These are phyloP conservation scores for Beauveria varroae DNA, from an alignment of 2,329 filamentous ascomycete species.

Conservation along the genomic window DNA sequence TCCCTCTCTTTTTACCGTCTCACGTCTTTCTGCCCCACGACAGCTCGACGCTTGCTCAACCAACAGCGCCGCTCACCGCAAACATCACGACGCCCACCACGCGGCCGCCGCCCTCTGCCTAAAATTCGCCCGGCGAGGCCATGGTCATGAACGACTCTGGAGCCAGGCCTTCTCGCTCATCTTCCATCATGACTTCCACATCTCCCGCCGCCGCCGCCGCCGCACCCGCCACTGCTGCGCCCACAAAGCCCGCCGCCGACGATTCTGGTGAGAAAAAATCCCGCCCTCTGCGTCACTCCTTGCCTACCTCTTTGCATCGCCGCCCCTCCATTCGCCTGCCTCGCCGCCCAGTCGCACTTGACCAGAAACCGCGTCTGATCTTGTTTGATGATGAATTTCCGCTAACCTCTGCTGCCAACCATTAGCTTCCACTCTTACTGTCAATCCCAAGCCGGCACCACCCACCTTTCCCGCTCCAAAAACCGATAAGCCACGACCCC, in stretches of 20 bases:
- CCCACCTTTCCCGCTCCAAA: constrained; percentile 70
- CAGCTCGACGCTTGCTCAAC: constrained; percentile 7
- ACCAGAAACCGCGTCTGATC: too few relatives aligned
- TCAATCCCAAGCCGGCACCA: constrained; percentile 36
- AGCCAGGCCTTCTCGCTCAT: constrained; percentile 28
- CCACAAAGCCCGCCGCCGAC: constrained; percentile 21
- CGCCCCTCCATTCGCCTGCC: background rate
- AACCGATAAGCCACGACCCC: constrained; percentile 93
- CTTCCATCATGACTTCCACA: constrained; percentile 30
- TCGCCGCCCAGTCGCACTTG: background rate
- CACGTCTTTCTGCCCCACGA: constrained; percentile 7
- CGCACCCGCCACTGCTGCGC: constrained; percentile 10
- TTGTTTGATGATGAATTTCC: background rate
- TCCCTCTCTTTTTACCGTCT: background rate
- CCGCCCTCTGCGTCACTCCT: background rate
- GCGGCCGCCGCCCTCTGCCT: background rate
- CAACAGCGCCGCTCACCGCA: constrained; percentile 4
- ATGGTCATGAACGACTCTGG: constrained; percentile 35
- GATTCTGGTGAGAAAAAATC: constrained; percentile 32
- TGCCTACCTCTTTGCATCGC: background rate
- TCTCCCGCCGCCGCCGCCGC: constrained; percentile 20
- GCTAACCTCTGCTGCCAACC: background rate
- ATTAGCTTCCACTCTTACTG: constrained; percentile 42
- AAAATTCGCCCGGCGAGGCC: constrained; percentile 15
- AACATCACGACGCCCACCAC: background rate